Evolutionary conservation across 1,284 basidiomycete species (phyloP).

Genomic region (Rugosomyces carneus): DNA sequence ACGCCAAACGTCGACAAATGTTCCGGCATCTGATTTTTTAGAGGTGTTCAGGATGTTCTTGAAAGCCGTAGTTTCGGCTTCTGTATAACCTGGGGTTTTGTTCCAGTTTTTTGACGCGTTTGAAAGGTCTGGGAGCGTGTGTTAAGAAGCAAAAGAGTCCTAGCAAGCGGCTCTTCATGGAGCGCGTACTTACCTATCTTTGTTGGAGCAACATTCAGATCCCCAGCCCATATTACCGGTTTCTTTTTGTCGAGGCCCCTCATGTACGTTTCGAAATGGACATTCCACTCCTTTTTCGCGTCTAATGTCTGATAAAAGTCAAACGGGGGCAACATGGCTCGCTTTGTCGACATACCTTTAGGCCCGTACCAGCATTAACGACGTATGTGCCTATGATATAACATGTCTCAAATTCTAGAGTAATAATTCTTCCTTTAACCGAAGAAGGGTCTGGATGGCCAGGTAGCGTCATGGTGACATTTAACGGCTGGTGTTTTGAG

Average conservation of each 20-base stretch:
- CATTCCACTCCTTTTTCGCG: slow-evolving; percentile 72
- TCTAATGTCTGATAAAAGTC: slow-evolving; percentile 50
- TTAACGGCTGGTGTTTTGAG: slow-evolving; percentile 71
- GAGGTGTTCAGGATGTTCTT: slow-evolving; percentile 55
- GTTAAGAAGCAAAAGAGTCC: not conserved
- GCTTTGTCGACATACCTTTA: slow-evolving; percentile 51
- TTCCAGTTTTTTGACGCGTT: slow-evolving; percentile 73
- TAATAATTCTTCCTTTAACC: slow-evolving; percentile 74
- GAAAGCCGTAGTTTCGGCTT: slow-evolving; percentile 70
- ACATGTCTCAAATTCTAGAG: slow-evolving; percentile 69
- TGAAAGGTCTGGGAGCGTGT: slow-evolving; percentile 45
- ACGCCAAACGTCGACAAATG: slow-evolving; percentile 82
- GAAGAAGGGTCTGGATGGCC: slow-evolving; percentile 58
- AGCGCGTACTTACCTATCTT: slow-evolving; percentile 43
- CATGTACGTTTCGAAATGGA: slow-evolving; percentile 69
- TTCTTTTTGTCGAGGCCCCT: slow-evolving; percentile 69
- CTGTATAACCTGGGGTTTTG: slow-evolving; percentile 75
- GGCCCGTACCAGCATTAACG: slow-evolving; percentile 75
- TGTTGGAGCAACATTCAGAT: slow-evolving; percentile 82
- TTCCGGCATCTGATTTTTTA: slow-evolving; percentile 23
- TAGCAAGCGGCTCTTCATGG: not conserved
- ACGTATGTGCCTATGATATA: slow-evolving; percentile 83
- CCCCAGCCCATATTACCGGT: slow-evolving; percentile 86
- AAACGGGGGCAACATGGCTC: not conserved
- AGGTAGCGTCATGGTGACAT: slow-evolving; percentile 62